phyloP scores from a whole-genome alignment of 2,329 filamentous ascomycete genomes.

The Fusarium kyushuense region DNA sequence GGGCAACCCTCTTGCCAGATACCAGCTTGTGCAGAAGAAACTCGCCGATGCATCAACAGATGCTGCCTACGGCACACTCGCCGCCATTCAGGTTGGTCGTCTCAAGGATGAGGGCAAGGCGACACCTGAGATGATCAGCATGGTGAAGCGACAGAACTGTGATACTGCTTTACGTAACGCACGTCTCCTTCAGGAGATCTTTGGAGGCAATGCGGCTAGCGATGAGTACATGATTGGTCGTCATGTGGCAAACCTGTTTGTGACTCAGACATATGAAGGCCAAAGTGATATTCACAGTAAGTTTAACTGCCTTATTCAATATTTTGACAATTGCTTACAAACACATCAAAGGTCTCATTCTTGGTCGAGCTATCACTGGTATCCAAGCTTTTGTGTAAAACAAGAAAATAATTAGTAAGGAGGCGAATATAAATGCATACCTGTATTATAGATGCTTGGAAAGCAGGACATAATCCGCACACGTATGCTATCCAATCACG shows the following conservation, averaged over 20 bases:
- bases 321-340: constrained; percentile 40
- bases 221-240: constrained; percentile 96
- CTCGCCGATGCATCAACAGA: constrained; percentile 92
- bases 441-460: constrained; percentile 36
- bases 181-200: constrained; percentile 88
- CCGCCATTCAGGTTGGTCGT: constrained; percentile 88
- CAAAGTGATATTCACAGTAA: constrained; percentile 97
- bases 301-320: constrained; percentile 53
- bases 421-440: constrained; percentile 25
- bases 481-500: not conserved
- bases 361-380: constrained; percentile 77
- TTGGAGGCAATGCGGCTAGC: constrained; percentile 97
- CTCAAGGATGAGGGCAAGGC: constrained; percentile 92
- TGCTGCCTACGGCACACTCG: constrained; percentile 89
- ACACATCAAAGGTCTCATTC: constrained; percentile 69
- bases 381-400: constrained; percentile 80
- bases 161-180: constrained; percentile 86
- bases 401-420: constrained; percentile 21
- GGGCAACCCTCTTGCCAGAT: constrained; percentile 92
- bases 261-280: constrained; percentile 97
- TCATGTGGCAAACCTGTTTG: constrained; percentile 95
- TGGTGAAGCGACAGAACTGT: constrained; percentile 99
- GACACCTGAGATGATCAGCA: constrained; percentile 93
- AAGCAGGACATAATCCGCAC: constrained; percentile 26
- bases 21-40: constrained; percentile 98